Evolutionary conservation across 2,329 filamentous ascomycete species (phyloP).

Genomic region (Aspergillus arachidicola): DNA sequence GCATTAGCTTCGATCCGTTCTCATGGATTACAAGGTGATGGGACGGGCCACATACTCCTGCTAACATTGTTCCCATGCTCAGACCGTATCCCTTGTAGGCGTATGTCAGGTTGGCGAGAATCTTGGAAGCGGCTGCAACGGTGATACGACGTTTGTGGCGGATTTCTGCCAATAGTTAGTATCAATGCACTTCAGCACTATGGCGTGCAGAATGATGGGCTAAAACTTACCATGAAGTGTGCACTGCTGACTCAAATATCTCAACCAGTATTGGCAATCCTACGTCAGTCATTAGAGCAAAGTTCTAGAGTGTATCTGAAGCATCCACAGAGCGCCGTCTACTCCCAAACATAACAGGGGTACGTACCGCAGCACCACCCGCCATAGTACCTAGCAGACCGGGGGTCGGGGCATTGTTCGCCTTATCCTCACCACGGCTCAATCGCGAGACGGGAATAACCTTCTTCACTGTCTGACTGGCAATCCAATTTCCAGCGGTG

Average conservation of each 20-base stretch:
- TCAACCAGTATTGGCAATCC: conserved; percentile 99
- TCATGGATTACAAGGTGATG: not conserved
- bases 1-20: conserved; percentile 1
- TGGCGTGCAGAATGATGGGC: not conserved
- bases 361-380: conserved; percentile 80
- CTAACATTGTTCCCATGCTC: conserved; percentile 99
- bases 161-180: conserved; percentile 60
- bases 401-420: conserved; percentile 35
- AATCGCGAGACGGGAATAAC: conserved; percentile 66
- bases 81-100: conserved; percentile 98
- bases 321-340: too few species aligned
- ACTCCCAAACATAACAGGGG: not conserved
- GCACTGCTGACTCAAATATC: conserved; percentile 98
- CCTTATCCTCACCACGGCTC: conserved; percentile 43
- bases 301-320: not conserved
- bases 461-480: conserved; percentile 99
- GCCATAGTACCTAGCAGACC: conserved; percentile 93
- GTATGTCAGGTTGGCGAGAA: conserved; percentile 97
- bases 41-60: conserved; percentile 70
- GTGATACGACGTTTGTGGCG: conserved; percentile 98
- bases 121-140: conserved; percentile 95
- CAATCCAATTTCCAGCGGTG: conserved; percentile 98
- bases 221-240: conserved; percentile 73
- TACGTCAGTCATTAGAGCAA: conserved; percentile 33
- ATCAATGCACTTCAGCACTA: not conserved